phyloP scores from a whole-genome alignment of 192 early-diverging fungal species.

The Coemansia sp. region DNA sequence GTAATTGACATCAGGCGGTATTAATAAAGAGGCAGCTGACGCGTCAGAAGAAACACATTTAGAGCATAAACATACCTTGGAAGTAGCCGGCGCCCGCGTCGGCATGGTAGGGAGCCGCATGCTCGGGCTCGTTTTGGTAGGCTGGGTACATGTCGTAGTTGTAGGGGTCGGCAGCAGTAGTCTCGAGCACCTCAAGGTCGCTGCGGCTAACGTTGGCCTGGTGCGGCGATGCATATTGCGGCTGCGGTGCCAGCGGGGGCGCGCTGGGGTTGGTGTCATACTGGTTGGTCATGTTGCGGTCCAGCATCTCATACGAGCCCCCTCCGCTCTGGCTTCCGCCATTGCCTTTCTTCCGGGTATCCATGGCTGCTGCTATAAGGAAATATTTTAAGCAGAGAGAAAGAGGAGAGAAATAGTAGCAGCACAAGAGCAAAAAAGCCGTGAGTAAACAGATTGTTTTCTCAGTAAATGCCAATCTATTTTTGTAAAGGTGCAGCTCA shows the following conservation, averaged over 20 bases:
- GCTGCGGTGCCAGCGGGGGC: constrained; percentile 17
- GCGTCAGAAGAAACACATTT: background rate
- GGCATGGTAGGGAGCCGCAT: constrained; percentile 4
- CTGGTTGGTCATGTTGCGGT: constrained; percentile 38
- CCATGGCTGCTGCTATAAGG: constrained; percentile 13
- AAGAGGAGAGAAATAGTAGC: constrained; percentile 1
- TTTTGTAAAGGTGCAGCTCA: too few relatives aligned
- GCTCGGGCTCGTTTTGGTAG: constrained; percentile 15
- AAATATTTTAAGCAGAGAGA: background rate
- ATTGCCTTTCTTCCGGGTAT: constrained; percentile 30
- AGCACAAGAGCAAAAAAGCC: background rate
- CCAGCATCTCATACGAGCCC: constrained; percentile 54
- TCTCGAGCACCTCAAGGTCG: constrained; percentile 52
- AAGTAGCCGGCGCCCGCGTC: constrained; percentile 47
- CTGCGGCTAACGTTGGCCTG: constrained; percentile 37
- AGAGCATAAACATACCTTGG: constrained; percentile 23
- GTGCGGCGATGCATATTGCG: constrained; percentile 17
- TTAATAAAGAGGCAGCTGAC: constrained; percentile 1
- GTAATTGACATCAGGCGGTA: background rate
- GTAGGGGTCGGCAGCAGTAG: constrained; percentile 25
- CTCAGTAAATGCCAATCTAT: too few relatives aligned
- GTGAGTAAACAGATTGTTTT: too few relatives aligned
- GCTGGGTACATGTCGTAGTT: constrained; percentile 33
- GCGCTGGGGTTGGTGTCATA: constrained; percentile 20
- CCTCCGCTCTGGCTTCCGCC: constrained; percentile 10